Evolutionary conservation across 2,329 filamentous ascomycete species (phyloP), one percentile per base, ranked within the genome.

Genomic region (Orbilia brochopaga): DNA sequence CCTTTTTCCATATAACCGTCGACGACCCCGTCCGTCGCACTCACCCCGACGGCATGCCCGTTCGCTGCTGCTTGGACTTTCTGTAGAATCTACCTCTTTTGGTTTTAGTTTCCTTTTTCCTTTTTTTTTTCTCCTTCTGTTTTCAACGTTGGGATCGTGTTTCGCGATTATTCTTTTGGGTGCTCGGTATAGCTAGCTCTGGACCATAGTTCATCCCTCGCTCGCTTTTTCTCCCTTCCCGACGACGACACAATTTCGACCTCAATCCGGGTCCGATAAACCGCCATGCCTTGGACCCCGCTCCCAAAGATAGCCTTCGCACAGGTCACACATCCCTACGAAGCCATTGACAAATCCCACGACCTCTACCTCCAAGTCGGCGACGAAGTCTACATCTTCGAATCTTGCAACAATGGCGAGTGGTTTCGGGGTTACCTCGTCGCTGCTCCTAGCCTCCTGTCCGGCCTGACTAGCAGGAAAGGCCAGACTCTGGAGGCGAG

Each of bases 381-480:
- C 79, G 94, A 99, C 85, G 94, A 99, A 81, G 84, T 99, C 75
- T 99, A 99, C 82, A 95, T 99, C 75, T 97, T 99, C 78, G 91
- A 97, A 81, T 95, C 93, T 42, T 89, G 91, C 21, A 81, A 79
- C 40, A 87, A 96, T 81, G 90, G 90, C 77, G 86, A 91, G 79
- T 99, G 94, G 95, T 90, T 93, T 80, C 89, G 94, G 61, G 94
- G 94, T 69, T 99, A 99, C 80, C 85, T 99, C 70, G 90, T 99
- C 75, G 92, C 94, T 74, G 93, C 94, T 58, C 94, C 94, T 19
- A 96, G 92, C 76, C 83, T 99, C 78, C 86, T 99, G 69, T 91
- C 94, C 17, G 94, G 93, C 53, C 82, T 99, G 79, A 97, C 92
- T 10, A 93, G 90, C 73, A 87, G 90, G 77, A 93, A 92, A 79